Evolutionary conservation across 169 alveolate species (phyloP), one percentile per base, ranked within the genome.

Genomic region (Eimeria brunetti): DNA sequence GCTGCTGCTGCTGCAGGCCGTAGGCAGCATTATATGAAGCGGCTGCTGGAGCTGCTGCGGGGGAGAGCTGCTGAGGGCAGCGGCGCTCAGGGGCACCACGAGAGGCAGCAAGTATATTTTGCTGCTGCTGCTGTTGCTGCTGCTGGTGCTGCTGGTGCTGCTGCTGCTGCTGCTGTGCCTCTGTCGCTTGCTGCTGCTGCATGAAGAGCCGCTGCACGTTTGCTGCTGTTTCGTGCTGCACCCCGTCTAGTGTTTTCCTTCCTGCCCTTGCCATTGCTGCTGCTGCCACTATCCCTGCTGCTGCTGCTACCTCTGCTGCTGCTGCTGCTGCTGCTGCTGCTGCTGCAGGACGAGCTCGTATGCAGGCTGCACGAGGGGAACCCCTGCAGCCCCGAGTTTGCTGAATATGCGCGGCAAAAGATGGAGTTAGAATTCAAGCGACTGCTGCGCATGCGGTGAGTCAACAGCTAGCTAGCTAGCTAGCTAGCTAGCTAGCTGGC

Each of bases 391-490:
- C 30, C 58, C 38, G 94, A 89, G 46, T 89, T 89, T 36, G 94
- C 83, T 2, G 94, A 89, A n/a, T 89, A 89, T 41, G 73, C 80
- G 62, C 67, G 94, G 4, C 94, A 89, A 27, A 69, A 80, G 30
- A 69, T 89, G 88, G 94, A 89, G 60, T 46, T 80, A 1, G 94
- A 89, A 22, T 89, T 89, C 78, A 67, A 69, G 49, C 78, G 80
- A n/a, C 56, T 89, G 76, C 88, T 89, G 53, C 88, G 88, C 53
- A 89, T 89, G 94, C 73, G 94, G 94, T 89, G 58, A 44, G 89
- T 16, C 3, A 18, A 36, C 27, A 18, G 51, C 49, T 7, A 14
- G 36, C 11, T 12, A 16, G 46, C 18, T 36, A 49, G 46, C 60
- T n/a, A 38, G 33, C 20, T 53, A 16, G 62, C 44, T 49, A 46